Evolutionary conservation across 1,284 basidiomycete species (phyloP).

Genomic region (Tausonia pullulans): DNA sequence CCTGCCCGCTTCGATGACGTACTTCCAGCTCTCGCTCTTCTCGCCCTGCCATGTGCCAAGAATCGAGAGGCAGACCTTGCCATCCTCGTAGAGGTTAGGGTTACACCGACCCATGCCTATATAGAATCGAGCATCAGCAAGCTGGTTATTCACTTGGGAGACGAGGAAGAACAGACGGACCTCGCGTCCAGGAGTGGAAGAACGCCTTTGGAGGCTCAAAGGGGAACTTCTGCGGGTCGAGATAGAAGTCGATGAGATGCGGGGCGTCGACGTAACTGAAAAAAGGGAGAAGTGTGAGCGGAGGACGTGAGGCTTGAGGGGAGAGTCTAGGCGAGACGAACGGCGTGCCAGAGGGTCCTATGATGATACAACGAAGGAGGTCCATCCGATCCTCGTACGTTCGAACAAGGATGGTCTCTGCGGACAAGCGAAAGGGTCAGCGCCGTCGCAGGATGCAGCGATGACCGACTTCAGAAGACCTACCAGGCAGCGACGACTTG

Average conservation of each 20-base stretch:
- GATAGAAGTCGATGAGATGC: constrained; percentile 87
- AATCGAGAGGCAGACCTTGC: constrained; percentile 86
- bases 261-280: constrained; percentile 71
- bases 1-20: constrained; percentile 13
- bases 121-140: background rate
- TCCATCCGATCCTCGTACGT: constrained; percentile 64
- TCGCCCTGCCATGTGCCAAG: constrained; percentile 87
- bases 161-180: too few species aligned
- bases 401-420: constrained; percentile 42
- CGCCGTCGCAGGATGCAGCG: constrained; percentile 5
- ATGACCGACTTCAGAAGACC: constrained; percentile 20
- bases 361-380: constrained; percentile 73
- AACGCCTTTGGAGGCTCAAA: constrained; percentile 74
- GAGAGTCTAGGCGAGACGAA: constrained; percentile 17
- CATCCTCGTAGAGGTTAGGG: constrained; percentile 82
- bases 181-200: constrained; percentile 75
- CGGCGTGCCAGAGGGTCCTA: constrained; percentile 86
- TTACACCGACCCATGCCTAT: constrained; percentile 30
- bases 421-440: constrained; percentile 23
- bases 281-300: constrained; percentile 1
- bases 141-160: background rate
- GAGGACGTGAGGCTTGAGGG: background rate
- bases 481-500: constrained; percentile 66
- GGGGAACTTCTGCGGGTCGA: constrained; percentile 71
- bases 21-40: constrained; percentile 67